Percentiles rank a stretch among this genome's conserved stretches.
phyloP scores from a whole-genome alignment of 225 moss, liverwort and hornwort species.

The Straminergon stramineum region DNA sequence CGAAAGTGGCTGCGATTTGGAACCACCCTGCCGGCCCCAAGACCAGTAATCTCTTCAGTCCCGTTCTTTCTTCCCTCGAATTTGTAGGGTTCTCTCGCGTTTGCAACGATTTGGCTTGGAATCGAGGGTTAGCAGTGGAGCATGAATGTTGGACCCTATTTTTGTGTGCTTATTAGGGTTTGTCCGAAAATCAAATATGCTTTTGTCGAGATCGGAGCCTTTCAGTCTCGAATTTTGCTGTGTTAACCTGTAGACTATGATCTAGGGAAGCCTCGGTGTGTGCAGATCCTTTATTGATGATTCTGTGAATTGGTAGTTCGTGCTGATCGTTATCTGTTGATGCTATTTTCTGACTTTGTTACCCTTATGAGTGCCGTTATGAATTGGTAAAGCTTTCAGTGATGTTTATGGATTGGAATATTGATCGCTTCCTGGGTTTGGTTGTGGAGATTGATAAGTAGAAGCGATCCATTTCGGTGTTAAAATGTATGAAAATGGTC shows the following conservation, averaged over 20 bases:
- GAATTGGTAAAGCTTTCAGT: neutral
- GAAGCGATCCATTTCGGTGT: neutral
- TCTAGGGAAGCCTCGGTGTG: neutral
- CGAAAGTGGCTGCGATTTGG: conserved; percentile 33
- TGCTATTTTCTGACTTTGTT: neutral
- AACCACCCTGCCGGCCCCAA: conserved; percentile 64
- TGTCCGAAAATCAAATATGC: neutral
- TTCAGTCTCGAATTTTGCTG: neutral
- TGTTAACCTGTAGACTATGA: neutral
- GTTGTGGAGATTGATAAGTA: neutral
- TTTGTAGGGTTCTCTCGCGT: neutral
- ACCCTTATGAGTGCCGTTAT: neutral
- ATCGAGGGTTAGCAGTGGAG: neutral
- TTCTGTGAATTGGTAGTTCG: neutral
- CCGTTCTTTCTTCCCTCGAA: neutral
- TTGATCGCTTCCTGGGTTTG: neutral
- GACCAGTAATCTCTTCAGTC: conserved; percentile 26
- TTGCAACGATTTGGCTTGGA: neutral
- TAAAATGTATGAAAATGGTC: neutral
- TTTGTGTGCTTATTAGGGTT: neutral
- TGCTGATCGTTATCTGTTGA: neutral
- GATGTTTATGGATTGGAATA: neutral
- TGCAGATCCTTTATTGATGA: neutral
- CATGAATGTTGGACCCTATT: neutral
- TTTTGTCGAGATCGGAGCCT: neutral